phyloP scores from a whole-genome alignment of 768 basidiomycete genomes.

The Collybia sordida region DNA sequence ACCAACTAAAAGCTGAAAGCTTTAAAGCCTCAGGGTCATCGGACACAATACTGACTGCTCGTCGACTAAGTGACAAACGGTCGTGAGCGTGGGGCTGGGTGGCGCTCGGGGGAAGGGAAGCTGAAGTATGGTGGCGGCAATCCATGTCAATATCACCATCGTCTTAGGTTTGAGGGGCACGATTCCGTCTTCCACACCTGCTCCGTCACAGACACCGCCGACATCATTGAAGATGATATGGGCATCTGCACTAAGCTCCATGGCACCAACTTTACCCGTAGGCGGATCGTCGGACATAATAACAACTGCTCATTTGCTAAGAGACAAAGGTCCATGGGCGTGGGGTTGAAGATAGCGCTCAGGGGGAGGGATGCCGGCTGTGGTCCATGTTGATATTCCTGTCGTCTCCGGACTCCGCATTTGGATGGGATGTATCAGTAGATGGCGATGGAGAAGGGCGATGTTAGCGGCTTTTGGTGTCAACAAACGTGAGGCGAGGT shows the following conservation, averaged over 20 bases:
- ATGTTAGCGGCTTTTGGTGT: background rate
- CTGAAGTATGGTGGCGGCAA: conserved; percentile 18
- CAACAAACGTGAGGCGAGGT: background rate
- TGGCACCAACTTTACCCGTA: conserved; percentile 18
- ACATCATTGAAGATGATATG: conserved; percentile 46
- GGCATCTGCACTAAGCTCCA: conserved; percentile 27
- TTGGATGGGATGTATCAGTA: conserved; percentile 51
- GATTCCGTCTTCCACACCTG: conserved; percentile 71
- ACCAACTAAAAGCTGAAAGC: too few species aligned
- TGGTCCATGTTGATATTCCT: conserved; percentile 39
- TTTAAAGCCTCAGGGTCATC: too few species aligned
- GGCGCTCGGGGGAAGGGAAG: conserved; percentile 32
- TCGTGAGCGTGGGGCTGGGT: too few species aligned
- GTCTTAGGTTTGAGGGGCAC: conserved; percentile 78
- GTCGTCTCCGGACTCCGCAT: conserved; percentile 79
- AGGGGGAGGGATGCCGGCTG: conserved; percentile 11
- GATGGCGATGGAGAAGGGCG: conserved; percentile 35
- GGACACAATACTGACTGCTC: too few species aligned
- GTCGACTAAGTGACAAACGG: too few species aligned
- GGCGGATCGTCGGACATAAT: conserved; percentile 39
- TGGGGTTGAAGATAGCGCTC: conserved; percentile 19
- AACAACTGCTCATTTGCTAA: conserved; percentile 29
- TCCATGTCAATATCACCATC: conserved; percentile 86
- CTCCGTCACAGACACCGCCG: conserved; percentile 28
- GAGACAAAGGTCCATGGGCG: conserved; percentile 16